Conservation (phyloP, 768 basidiomycete species). For the Solioccasus polychromus region DNA sequence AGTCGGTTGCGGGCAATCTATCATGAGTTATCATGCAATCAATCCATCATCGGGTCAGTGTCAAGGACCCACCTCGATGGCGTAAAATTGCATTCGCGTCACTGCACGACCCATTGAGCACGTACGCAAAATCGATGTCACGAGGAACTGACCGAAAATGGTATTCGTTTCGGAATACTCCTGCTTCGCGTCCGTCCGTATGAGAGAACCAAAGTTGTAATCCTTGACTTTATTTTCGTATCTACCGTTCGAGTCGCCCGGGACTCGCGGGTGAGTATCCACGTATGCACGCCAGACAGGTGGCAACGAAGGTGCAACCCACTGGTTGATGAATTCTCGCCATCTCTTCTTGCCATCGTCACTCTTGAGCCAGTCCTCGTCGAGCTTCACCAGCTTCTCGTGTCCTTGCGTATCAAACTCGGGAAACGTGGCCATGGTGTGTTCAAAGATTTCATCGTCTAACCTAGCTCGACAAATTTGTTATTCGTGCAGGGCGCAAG, state of each 20-base stretch:
- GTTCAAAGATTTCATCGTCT: conserved; percentile 89
- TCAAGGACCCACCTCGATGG: conserved; percentile 64
- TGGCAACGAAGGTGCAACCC: conserved; percentile 22
- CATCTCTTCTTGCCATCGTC: conserved; percentile 83
- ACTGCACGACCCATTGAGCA: conserved; percentile 19
- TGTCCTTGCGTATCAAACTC: conserved; percentile 58
- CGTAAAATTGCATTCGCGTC: conserved; percentile 69
- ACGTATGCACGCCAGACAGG: conserved; percentile 2
- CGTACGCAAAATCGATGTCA: not conserved
- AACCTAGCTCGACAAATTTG: conserved; percentile 42
- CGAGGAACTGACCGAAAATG: conserved; percentile 70
- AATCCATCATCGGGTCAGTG: conserved; percentile 1
- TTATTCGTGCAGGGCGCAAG: conserved; percentile 12
- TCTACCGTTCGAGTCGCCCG: conserved; percentile 35
- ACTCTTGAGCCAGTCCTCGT: conserved; percentile 94
- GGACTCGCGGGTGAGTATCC: conserved; percentile 4
- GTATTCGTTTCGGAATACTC: conserved; percentile 93
- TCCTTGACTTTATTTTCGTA: conserved; percentile 91
- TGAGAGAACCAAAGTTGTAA: conserved; percentile 95
- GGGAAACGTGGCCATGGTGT: conserved; percentile 76
- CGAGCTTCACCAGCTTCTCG: conserved; percentile 52
- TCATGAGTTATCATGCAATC: not conserved
- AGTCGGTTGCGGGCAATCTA: conserved; percentile 90
- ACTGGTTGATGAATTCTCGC: conserved; percentile 84
- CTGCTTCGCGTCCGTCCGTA: conserved; percentile 71